These are phyloP conservation scores for Syzygium grande DNA, from an alignment of 345 rosid species.

Conservation along the genomic window DNA sequence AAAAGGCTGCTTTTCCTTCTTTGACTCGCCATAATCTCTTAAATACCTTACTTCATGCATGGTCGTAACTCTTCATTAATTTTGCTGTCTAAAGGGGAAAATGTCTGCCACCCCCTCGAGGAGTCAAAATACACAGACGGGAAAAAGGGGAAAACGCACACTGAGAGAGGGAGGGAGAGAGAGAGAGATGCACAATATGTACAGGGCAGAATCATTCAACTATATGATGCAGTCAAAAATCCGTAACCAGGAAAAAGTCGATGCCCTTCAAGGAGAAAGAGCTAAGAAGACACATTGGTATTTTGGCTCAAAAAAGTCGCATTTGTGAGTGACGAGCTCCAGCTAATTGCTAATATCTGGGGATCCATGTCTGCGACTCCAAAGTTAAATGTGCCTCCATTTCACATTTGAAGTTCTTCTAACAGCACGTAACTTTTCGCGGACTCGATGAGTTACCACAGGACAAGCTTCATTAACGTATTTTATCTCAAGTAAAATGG, in stretches of 20 bases:
- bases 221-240: neutral
- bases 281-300: neutral
- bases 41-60: neutral
- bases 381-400: neutral
- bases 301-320: neutral
- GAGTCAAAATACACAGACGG: neutral
- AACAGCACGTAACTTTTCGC: neutral
- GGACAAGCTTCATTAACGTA: neutral
- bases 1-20: neutral
- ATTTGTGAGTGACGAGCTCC: neutral
- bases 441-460: neutral
- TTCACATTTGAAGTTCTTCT: neutral
- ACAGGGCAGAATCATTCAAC: neutral
- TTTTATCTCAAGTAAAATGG: neutral
- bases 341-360: neutral
- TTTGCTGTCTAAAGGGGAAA: neutral
- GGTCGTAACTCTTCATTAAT: neutral
- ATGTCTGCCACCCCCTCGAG: neutral
- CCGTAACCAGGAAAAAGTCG: neutral
- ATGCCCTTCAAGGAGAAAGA: neutral
- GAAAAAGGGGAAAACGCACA: neutral
- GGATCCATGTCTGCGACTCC: neutral
- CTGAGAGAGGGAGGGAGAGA: neutral
- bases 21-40: neutral
- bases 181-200: neutral